Percentiles rank a stretch among this genome's conserved stretches.
Conservation (phyloP, 225 moss, liverwort and hornwort species). For the Rhytidiadelphus loreus region DNA sequence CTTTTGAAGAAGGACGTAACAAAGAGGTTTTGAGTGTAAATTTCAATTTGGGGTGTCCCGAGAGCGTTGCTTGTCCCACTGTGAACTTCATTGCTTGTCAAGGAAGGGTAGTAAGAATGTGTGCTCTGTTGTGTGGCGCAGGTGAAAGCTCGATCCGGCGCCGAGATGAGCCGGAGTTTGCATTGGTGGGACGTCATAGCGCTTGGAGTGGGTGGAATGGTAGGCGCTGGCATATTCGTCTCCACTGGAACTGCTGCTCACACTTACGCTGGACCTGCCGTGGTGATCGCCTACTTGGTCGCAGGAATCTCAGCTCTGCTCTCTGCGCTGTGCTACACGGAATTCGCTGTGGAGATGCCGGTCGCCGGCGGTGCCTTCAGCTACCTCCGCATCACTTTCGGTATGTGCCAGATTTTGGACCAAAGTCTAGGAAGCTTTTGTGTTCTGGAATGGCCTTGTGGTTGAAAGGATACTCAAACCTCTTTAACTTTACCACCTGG, state of each 20-base stretch:
- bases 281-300: constrained; percentile 70
- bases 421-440: not conserved
- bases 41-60: not conserved
- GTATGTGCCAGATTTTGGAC: constrained; percentile 6
- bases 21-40: not conserved
- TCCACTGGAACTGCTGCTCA: constrained; percentile 78
- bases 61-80: not conserved
- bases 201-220: constrained; percentile 93
- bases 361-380: constrained; percentile 94
- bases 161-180: constrained; percentile 62
- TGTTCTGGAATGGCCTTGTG: not conserved
- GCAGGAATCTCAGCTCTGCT: constrained; percentile 83
- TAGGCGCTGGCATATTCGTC: constrained; percentile 90
- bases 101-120: not conserved
- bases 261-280: constrained; percentile 63
- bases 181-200: constrained; percentile 88
- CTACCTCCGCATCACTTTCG: constrained; percentile 83
- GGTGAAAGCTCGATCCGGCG: constrained; percentile 49
- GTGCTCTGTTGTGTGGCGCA: not conserved
- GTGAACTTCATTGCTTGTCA: not conserved
- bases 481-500: not conserved
- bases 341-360: constrained; percentile 91
- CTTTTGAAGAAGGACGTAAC: not conserved
- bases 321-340: constrained; percentile 88
- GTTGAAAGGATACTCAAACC: not conserved